phyloP scores from a whole-genome alignment of 1,139 yeast species.

The Cylindricascospora bacillispora region DNA sequence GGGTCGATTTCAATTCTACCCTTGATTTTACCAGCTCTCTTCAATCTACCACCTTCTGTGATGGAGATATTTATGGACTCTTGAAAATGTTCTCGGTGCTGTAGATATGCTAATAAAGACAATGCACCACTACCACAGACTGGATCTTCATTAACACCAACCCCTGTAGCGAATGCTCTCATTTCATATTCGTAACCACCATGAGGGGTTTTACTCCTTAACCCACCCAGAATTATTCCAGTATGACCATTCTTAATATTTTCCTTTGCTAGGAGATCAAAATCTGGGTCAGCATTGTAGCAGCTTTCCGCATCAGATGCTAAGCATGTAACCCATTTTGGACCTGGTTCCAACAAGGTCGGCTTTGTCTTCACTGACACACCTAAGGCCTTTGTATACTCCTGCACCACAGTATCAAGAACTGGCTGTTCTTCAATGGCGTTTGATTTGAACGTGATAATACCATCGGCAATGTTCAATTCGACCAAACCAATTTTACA shows the following conservation, averaged over 20 bases:
- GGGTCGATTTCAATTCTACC: conserved; percentile 16
- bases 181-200: conserved; percentile 15
- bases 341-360: conserved; percentile 27
- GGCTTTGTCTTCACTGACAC: conserved; percentile 22
- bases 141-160: conserved; percentile 35
- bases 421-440: conserved; percentile 14
- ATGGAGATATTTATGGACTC: conserved; percentile 16
- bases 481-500: conserved; percentile 34
- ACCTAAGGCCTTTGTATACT: conserved; percentile 9
- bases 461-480: conserved; percentile 17
- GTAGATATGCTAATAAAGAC: conserved; percentile 26
- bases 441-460: conserved; percentile 17
- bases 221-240: conserved; percentile 32
- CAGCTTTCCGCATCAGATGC: conserved; percentile 26
- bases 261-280: conserved; percentile 14
- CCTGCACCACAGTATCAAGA: conserved; percentile 15
- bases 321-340: conserved; percentile 31
- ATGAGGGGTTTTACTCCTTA: conserved; percentile 13
- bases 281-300: conserved; percentile 25
- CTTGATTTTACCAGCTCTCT: conserved; percentile 27
- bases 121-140: conserved; percentile 40
- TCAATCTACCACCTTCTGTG: conserved; percentile 29
- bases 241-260: conserved; percentile 17
- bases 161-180: conserved; percentile 32
- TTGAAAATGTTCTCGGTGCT: conserved; percentile 12